These are phyloP conservation scores for Globisporangium carolinianum DNA, from an alignment of 352 stramenopile species.

Conservation along the genomic window DNA sequence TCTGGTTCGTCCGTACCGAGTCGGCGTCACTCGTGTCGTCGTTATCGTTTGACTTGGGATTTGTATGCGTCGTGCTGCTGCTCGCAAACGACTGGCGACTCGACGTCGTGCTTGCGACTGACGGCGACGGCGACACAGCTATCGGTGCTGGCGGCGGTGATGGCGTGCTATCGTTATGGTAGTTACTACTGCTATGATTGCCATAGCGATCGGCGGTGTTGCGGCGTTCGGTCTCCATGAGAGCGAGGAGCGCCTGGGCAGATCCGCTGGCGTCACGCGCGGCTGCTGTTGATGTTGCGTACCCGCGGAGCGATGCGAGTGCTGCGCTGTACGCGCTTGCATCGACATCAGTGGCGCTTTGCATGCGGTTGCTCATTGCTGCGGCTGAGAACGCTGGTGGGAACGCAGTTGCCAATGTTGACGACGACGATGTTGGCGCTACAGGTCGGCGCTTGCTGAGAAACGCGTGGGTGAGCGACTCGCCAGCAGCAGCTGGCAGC, in stretches of 20 bases:
- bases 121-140: constrained; percentile 1
- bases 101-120: constrained; percentile 2
- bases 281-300: neutral
- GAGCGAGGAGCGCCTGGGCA: constrained; percentile 10
- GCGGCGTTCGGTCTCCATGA: constrained; percentile 6
- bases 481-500: neutral
- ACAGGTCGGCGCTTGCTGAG: constrained; percentile 6
- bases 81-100: constrained; percentile 1
- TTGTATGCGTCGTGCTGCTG: neutral
- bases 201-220: neutral
- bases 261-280: constrained; percentile 5
- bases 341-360: neutral
- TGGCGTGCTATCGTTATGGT: too few species aligned
- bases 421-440: neutral
- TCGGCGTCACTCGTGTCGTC: constrained; percentile 3
- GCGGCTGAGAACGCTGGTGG: constrained; percentile 1
- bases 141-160: too few species aligned
- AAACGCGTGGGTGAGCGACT: constrained; percentile 8
- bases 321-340: neutral
- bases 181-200: too few species aligned
- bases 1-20: constrained; percentile 3
- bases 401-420: neutral
- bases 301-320: neutral
- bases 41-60: neutral
- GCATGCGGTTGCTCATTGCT: neutral